Base-by-base conservation (phyloP, 441 rosid genomes). In the Dalechampia spathulata region DNA sequence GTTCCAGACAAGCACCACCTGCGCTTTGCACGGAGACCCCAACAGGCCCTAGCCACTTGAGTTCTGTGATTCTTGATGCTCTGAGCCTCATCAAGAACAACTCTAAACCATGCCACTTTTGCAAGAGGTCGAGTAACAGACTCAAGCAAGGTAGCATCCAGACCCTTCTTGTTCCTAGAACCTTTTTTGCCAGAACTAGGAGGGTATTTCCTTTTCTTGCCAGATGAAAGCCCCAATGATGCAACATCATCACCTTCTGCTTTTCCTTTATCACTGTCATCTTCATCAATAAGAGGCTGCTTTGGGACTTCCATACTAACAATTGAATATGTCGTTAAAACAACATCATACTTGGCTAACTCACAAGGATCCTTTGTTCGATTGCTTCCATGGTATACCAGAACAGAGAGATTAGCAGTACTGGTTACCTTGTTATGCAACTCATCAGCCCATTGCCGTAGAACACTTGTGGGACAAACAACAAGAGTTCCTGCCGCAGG, bases 1-100 rank as follows among this genome's bases (percentile, higher is more conserved):
- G 97, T 90, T 56, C 97, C 97, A 2, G 97, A 90, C 72, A 90
- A 80, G 76, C 97, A 90, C 97, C 97, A 90, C 66, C 97, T 75
- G 16, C 91, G 91, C 67, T 90, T 90, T 30, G 97, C 94, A 23
- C 94, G 96, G 68, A 90, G 97, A 22, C 91, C 93, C 95, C 95
- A 90, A 67, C 97, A 90, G 44, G 97, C 95, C 70, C 96, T 82
- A 39, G 97, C 97, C 56, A 81, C 94, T 67, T 85, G 96, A 60
- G 97, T 90, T 72, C 78, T 83, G 78, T 80, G 79, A 77, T 90
- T 87, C 78, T 90, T 90, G 57, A 90, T 90, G 73, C 96, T 85
- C 68, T 90, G 97, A 21, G 97, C 97, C 79, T 90, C 97, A 68
- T 90, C 97, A 64, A 90, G 68, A 54, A 90, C 92, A 60, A 90